Base-by-base conservation (phyloP, 2,329 filamentous ascomycete genomes). In the Alternaria postmessia region DNA sequence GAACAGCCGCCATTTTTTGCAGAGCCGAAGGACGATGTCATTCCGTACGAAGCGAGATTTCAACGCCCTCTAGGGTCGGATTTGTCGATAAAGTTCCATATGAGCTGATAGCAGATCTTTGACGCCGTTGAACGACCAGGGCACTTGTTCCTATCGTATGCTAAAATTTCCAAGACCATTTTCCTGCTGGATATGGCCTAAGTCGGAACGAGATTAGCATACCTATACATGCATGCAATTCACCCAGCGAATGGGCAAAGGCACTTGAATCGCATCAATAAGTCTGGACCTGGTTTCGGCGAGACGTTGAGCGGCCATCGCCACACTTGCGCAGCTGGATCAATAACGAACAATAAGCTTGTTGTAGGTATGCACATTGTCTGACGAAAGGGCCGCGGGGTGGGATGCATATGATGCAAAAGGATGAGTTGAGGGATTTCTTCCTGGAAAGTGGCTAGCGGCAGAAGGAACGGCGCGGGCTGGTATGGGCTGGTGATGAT, bases 401-500 rank as follows among this genome's bases (percentile, higher is more conserved):
- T 20, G 47, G 56, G 46, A 63, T 55, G 48, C 51, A 39, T 51
- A 53, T 58, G 53, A 66, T 63, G 65, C 61, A 66, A 52, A 56
- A 62, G 51, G 51, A 51, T 57, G 57, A 46, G 47, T 51, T 57
- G 65, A 61, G 65, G 65, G 54, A 68, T 67, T 67, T 66, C 36
- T 53, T 62, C 48, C 43, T 44, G 42, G 24, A 42, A 18, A 12
- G 46, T 49, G 54, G 54, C 54, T 65, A 60, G 60, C 54, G 63
- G 53, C 57, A 59, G 53, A 51, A 49, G 53, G 39, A 49, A 41
- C 26, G 36, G 43, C 51, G 41, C 34, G 36, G 51, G 48, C 48
- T 41, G 38, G 38, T n/a, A 52, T 28, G 49, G 52, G 49, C 54
- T 43, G 46, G 46, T 42, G 39, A 24, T 42, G 55, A 65, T 59